These are phyloP conservation scores for Limtongia smithiae DNA, from an alignment of 805 yeast genomes.

Conservation along the genomic window DNA sequence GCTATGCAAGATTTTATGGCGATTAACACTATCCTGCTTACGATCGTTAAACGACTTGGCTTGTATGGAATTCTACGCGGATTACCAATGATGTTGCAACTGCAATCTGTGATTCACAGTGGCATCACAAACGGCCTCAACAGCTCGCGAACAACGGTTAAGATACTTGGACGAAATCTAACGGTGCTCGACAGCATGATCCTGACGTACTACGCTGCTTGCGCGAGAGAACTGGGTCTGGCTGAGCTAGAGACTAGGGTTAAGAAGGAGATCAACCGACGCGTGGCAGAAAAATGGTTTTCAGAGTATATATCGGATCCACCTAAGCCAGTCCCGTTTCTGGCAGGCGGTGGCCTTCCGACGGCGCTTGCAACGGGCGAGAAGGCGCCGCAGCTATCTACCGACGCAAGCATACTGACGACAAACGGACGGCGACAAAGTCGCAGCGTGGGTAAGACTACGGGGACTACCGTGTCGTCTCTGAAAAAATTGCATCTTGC, in stretches of 20 bases:
- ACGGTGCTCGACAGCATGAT: slow-evolving; percentile 10
- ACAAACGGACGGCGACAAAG: too few relatives aligned
- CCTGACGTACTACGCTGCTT: slow-evolving; percentile 9
- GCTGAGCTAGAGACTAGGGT: slow-evolving; percentile 2
- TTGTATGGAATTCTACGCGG: slow-evolving; percentile 17
- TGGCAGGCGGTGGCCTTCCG: too few relatives aligned
- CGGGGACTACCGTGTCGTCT: too few relatives aligned
- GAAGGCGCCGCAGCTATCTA: too few relatives aligned
- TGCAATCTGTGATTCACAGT: slow-evolving; percentile 14
- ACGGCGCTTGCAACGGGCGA: too few relatives aligned
- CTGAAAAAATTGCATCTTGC: too few relatives aligned
- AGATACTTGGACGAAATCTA: background rate
- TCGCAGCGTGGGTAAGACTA: too few relatives aligned
- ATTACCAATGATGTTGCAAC: slow-evolving; percentile 22
- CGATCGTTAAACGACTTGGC: slow-evolving; percentile 13
- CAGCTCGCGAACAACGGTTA: background rate
- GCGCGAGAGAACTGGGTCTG: slow-evolving; percentile 4
- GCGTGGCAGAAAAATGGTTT: background rate
- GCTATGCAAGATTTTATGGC: slow-evolving; percentile 29
- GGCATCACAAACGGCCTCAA: background rate
- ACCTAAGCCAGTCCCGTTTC: too few relatives aligned
- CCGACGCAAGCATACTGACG: too few relatives aligned
- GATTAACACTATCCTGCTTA: slow-evolving; percentile 13
- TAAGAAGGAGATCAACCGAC: background rate
- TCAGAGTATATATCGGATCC: background rate